Evolutionary conservation across 106 monocot species (phyloP).

Genomic region (Dioscorea dumetorum): DNA sequence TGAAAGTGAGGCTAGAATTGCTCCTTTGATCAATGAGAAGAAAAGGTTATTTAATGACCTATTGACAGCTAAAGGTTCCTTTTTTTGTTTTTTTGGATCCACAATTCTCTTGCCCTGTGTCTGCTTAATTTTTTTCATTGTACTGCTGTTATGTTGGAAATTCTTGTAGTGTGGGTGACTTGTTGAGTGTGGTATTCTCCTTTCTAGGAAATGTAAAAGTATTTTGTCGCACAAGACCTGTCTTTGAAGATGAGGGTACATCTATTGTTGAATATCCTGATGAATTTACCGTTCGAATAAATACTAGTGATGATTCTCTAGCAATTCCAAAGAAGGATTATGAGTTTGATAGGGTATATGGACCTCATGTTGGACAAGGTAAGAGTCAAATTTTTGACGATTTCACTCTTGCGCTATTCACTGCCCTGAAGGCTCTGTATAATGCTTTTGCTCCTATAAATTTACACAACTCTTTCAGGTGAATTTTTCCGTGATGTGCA

Average conservation of each 20-base stretch:
- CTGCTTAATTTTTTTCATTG: background rate
- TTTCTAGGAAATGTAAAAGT: slow-evolving; percentile 83
- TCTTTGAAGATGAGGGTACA: slow-evolving; percentile 89
- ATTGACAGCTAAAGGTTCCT: slow-evolving; percentile 73
- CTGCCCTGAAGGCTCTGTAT: background rate
- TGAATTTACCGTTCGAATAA: slow-evolving; percentile 76
- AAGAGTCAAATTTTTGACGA: background rate
- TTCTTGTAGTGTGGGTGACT: too few species aligned
- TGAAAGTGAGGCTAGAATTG: slow-evolving; percentile 77
- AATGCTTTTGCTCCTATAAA: background rate
- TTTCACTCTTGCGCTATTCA: background rate
- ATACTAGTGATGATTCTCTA: slow-evolving; percentile 74
- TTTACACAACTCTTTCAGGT: slow-evolving; percentile 40
- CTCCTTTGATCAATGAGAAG: slow-evolving; percentile 81
- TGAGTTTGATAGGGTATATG: slow-evolving; percentile 97
- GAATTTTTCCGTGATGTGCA: slow-evolving; percentile 83
- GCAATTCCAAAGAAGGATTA: slow-evolving; percentile 84
- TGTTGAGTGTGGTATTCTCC: background rate
- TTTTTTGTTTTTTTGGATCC: too few species aligned
- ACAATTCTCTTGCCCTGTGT: too few species aligned
- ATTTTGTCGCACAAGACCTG: slow-evolving; percentile 84
- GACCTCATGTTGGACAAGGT: slow-evolving; percentile 97
- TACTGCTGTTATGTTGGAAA: too few species aligned
- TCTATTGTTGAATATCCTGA: slow-evolving; percentile 91
- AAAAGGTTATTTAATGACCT: slow-evolving; percentile 88